Evolutionary conservation across 257 asterid species (phyloP).

Genomic region (Cinchona pubescens): DNA sequence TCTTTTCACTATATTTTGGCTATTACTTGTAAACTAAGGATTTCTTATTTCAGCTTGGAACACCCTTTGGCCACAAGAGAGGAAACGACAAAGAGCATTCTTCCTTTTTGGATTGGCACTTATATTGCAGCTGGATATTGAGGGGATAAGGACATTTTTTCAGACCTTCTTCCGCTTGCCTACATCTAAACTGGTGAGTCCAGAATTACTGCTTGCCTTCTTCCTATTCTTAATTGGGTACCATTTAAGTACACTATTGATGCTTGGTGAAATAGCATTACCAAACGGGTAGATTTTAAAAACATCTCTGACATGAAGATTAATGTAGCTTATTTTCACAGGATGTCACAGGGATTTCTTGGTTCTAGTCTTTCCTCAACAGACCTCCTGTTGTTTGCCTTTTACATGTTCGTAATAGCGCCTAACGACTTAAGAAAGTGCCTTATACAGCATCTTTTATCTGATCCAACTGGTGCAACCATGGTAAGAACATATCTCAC

Average conservation of each 20-base stretch:
- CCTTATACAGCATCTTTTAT: constrained; percentile 81
- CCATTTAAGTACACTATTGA: not conserved
- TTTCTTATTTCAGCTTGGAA: constrained; percentile 69
- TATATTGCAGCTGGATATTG: constrained; percentile 77
- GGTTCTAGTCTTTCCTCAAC: constrained; percentile 85
- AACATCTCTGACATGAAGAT: constrained; percentile 1
- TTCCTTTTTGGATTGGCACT: constrained; percentile 97
- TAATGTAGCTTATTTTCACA: constrained; percentile 23
- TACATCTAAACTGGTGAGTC: constrained; percentile 74
- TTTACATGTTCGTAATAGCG: constrained; percentile 88
- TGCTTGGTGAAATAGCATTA: not conserved
- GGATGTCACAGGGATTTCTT: constrained; percentile 99
- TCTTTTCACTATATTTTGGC: not conserved
- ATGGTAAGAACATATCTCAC: constrained; percentile 83
- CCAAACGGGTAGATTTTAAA: no score
- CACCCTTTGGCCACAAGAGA: constrained; percentile 93
- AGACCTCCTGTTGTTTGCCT: constrained; percentile 79
- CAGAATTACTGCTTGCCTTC: not conserved
- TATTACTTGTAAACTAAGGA: not conserved
- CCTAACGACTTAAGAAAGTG: constrained; percentile 88
- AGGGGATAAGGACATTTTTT: constrained; percentile 84
- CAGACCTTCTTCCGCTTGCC: constrained; percentile 80
- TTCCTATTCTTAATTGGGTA: not conserved
- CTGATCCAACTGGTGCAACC: constrained; percentile 91
- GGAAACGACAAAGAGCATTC: constrained; percentile 91